Percentiles rank a stretch among this genome's conserved stretches.
Conservation (phyloP, 495 filamentous ascomycete genomes). For the Chlorociboria aeruginascens region DNA sequence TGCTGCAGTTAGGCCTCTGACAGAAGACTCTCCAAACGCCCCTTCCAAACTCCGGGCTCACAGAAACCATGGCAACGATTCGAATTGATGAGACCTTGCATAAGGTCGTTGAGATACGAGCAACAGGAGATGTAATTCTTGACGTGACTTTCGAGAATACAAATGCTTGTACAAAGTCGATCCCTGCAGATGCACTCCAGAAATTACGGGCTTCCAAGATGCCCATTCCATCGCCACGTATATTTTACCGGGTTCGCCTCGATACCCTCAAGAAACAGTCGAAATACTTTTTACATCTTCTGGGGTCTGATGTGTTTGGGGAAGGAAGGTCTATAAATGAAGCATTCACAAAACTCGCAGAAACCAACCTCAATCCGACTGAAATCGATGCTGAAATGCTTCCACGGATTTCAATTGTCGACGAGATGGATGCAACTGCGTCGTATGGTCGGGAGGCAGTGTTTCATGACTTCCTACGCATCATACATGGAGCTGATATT, state of each 20-base stretch:
- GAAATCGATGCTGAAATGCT: conserved; percentile 34
- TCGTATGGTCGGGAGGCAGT: conserved; percentile 34
- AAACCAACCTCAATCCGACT: conserved; percentile 29
- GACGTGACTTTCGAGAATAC: conserved; percentile 38
- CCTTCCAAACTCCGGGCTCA: background rate
- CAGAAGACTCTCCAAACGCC: conserved; percentile 3
- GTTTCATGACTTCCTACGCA: conserved; percentile 42
- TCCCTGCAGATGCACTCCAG: conserved; percentile 13
- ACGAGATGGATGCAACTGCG: conserved; percentile 46
- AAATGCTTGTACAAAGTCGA: conserved; percentile 14
- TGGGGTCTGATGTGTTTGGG: conserved; percentile 33
- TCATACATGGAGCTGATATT: conserved; percentile 37
- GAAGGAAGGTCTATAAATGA: conserved; percentile 36
- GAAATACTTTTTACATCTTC: conserved; percentile 45
- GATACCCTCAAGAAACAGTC: conserved; percentile 33
- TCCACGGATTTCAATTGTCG: conserved; percentile 40
- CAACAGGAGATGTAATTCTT: conserved; percentile 43
- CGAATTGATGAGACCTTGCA: conserved; percentile 1
- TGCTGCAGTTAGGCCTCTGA: background rate
- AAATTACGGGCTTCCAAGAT: conserved; percentile 12
- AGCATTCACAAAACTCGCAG: conserved; percentile 28
- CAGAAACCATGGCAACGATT: conserved; percentile 1
- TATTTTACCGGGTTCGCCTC: conserved; percentile 27
- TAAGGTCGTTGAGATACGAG: conserved; percentile 29
- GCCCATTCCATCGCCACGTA: conserved; percentile 13